phyloP scores from a whole-genome alignment of 2,329 filamentous ascomycete genomes.

The Colletotrichum spaethianum region DNA sequence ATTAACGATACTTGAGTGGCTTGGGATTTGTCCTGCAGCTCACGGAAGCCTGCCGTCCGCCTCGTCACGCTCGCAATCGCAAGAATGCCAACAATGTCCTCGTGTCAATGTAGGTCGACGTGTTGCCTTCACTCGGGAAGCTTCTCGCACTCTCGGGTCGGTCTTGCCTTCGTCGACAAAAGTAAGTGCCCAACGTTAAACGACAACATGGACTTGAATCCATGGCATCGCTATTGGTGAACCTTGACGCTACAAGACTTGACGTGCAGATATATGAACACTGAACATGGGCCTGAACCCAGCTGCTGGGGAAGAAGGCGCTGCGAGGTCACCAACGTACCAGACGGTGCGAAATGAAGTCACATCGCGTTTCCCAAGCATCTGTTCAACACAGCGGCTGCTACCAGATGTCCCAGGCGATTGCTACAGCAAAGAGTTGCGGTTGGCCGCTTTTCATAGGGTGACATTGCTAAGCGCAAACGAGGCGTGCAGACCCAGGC shows the following conservation, averaged over 20 bases:
- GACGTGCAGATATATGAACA: background rate
- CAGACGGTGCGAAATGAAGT: slow-evolving; percentile 17
- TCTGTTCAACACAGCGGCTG: slow-evolving; percentile 15
- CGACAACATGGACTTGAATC: too few species aligned
- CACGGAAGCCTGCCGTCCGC: slow-evolving; percentile 24
- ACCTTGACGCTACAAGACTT: background rate
- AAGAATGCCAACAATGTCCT: background rate
- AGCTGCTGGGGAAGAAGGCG: background rate
- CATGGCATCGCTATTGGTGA: background rate
- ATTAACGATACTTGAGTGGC: background rate
- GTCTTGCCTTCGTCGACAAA: background rate
- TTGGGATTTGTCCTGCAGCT: slow-evolving; percentile 14
- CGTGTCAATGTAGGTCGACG: background rate
- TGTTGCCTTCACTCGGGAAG: background rate
- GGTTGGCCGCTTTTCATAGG: slow-evolving; percentile 6
- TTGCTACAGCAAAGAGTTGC: background rate
- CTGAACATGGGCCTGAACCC: background rate
- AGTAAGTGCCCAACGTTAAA: background rate
- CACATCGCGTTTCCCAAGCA: slow-evolving; percentile 34
- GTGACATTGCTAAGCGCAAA: slow-evolving; percentile 32
- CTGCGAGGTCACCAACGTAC: background rate
- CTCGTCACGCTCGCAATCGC: slow-evolving; percentile 18
- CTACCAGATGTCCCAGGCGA: slow-evolving; percentile 4
- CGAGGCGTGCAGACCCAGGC: background rate
- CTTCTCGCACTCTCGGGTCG: background rate